Evolutionary conservation across 2,329 filamentous ascomycete genomes (phyloP), one percentile per base, ranked within the genome.

Genomic region (Phoma herbarum): DNA sequence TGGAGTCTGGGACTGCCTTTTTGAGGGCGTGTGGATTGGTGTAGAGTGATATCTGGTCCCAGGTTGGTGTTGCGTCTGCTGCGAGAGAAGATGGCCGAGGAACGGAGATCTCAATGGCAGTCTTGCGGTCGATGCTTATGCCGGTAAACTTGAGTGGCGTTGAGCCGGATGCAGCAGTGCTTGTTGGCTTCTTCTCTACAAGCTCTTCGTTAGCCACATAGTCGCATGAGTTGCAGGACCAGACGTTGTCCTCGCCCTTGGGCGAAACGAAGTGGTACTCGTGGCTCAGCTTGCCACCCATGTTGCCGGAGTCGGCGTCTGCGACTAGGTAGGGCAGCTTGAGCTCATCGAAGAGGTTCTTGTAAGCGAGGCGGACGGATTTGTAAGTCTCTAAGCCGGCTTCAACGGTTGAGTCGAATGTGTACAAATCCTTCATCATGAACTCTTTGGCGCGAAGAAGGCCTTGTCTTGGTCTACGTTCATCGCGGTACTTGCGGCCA

Each of bases 381-480:
- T 86, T 78, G 67, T 99, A 99, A 0, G 94, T 97, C 48, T 85
- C 79, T n/a, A 93, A 80, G 1, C 94, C 94, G n/a, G 85, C 80
- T 25, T 85, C 79, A 0, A 82, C 75, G 4, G 84, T 89, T 33
- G 84, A 80, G 72, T 99, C 95, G 72, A 99, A 99, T 0, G 93
- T 97, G 75, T 99, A 99, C 1, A 99, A 84, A 76, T 99, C 95
- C 77, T 99, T 99, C 95, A 99, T 99, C 67, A 92, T 80, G 70
- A 99, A 99, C 72, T 99, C 95, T 61, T 93, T 88, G 0, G 92
- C 90, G 10, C 95, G 88, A 9, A 99, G 82, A 2, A 99, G 82
- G 12, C 95, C 95, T 68, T 96, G 91, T 29, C 95, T 86, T 20
- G 95, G 95, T 25, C 95, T 86, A 56, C 90, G 85, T 78, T 99